These are phyloP conservation scores for Flaveria bidentis DNA, from an alignment of 129 eudicot genomes.

Conservation along the genomic window DNA sequence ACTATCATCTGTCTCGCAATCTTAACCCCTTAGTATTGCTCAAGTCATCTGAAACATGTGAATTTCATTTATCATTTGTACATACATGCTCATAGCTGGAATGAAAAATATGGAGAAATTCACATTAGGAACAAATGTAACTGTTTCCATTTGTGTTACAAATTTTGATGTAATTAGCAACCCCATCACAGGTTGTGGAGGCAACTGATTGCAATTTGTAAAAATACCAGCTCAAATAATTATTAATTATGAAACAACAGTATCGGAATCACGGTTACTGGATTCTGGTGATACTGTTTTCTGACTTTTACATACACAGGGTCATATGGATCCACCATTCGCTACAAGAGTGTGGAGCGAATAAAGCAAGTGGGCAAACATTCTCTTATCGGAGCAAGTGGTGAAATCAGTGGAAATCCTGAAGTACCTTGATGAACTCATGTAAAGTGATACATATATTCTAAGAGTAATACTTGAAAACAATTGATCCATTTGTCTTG, in stretches of 20 bases:
- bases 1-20: neutral
- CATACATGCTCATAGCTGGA: no score
- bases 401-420: constrained; percentile 89
- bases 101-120: neutral
- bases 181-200: neutral
- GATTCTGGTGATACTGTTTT: neutral
- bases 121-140: neutral
- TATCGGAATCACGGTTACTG: neutral
- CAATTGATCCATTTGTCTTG: neutral
- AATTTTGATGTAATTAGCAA: neutral
- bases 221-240: neutral
- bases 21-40: neutral
- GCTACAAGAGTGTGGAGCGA: constrained; percentile 82
- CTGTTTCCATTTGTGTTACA: no score
- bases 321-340: constrained; percentile 82
- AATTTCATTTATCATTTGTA: neutral
- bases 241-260: neutral
- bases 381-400: constrained; percentile 87
- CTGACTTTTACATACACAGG: constrained; percentile 42
- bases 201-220: neutral
- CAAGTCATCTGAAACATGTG: neutral
- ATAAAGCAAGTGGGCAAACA: constrained; percentile 76
- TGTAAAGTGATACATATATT: constrained; percentile 41
- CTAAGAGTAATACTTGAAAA: neutral
- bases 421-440: constrained; percentile 68